Conservation (phyloP, 108 stramenopile genomes). For the Nannochloropsis salina region DNA sequence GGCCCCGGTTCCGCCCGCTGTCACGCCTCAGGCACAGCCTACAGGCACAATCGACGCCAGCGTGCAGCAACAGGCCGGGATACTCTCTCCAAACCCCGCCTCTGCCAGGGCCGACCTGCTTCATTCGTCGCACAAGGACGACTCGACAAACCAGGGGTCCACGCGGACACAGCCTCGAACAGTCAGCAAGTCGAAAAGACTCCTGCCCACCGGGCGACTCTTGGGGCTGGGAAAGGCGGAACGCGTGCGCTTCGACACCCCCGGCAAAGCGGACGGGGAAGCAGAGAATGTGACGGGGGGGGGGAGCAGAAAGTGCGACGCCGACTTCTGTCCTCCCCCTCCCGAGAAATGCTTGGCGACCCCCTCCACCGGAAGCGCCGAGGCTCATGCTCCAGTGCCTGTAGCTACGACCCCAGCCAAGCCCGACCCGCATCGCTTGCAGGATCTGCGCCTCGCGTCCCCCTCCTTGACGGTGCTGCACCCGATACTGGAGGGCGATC, state of each 20-base stretch:
- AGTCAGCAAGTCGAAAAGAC: not conserved
- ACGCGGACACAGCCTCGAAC: not conserved
- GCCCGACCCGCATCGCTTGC: not conserved
- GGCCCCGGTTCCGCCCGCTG: no score
- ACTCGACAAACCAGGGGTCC: no score
- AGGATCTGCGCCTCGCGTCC: not conserved
- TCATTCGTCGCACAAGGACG: no score
- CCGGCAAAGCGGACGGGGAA: not conserved
- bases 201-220: not conserved
- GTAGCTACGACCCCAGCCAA: not conserved
- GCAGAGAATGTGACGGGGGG: not conserved
- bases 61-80: no score
- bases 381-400: not conserved
- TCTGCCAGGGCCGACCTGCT: no score
- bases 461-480: not conserved
- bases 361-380: not conserved
- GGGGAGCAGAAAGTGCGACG: not conserved
- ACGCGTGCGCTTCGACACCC: not conserved
- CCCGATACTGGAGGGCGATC: not conserved
- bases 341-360: not conserved
- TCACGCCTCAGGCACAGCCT: no score
- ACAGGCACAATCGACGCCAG: no score
- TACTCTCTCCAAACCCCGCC: no score
- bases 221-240: slow-evolving; percentile 19
- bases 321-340: not conserved